These are phyloP conservation scores for Crepidotus variabilis DNA, from an alignment of 768 basidiomycete genomes.

Conservation along the genomic window DNA sequence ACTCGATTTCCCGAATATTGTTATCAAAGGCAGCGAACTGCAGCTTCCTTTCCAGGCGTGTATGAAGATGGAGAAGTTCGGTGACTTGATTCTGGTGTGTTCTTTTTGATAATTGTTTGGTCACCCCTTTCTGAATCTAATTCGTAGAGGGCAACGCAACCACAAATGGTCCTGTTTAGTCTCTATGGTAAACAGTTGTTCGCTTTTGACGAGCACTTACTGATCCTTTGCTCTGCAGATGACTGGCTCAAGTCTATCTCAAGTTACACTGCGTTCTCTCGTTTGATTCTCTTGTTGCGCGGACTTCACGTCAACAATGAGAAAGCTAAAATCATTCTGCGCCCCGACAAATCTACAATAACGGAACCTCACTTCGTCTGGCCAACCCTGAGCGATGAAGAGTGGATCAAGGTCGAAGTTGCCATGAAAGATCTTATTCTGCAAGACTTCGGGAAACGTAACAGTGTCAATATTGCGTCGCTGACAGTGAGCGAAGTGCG, in stretches of 20 bases:
- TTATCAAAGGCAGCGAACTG: slow-evolving; percentile 98
- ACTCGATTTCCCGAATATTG: slow-evolving; percentile 99
- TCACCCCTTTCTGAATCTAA: slow-evolving; percentile 8
- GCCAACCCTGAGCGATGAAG: slow-evolving; percentile 90
- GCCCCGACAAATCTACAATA: slow-evolving; percentile 95
- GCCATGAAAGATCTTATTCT: slow-evolving; percentile 97
- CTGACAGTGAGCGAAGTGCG: slow-evolving; percentile 95
- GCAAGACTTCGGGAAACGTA: slow-evolving; percentile 97
- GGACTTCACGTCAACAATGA: slow-evolving; percentile 99
- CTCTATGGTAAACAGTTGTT: slow-evolving; percentile 63
- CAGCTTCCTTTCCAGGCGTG: slow-evolving; percentile 99
- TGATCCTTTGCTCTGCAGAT: slow-evolving; percentile 42
- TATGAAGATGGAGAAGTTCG: slow-evolving; percentile 99
- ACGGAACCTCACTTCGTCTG: slow-evolving; percentile 98
- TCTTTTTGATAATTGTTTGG: not conserved
- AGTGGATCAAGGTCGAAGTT: slow-evolving; percentile 99
- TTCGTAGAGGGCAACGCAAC: slow-evolving; percentile 86
- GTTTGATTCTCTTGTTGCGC: slow-evolving; percentile 93
- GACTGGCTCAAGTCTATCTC: slow-evolving; percentile 99
- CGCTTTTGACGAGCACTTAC: not conserved
- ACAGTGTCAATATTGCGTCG: slow-evolving; percentile 98
- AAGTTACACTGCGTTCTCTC: slow-evolving; percentile 98
- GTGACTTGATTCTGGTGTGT: slow-evolving; percentile 85
- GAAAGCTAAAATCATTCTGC: slow-evolving; percentile 97
- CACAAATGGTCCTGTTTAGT: slow-evolving; percentile 98